A percentile compares a stretch with the other conserved stretches of the same genome.
Conservation (phyloP, 2,329 filamentous ascomycete species). For the Cordyceps tenuipes region DNA sequence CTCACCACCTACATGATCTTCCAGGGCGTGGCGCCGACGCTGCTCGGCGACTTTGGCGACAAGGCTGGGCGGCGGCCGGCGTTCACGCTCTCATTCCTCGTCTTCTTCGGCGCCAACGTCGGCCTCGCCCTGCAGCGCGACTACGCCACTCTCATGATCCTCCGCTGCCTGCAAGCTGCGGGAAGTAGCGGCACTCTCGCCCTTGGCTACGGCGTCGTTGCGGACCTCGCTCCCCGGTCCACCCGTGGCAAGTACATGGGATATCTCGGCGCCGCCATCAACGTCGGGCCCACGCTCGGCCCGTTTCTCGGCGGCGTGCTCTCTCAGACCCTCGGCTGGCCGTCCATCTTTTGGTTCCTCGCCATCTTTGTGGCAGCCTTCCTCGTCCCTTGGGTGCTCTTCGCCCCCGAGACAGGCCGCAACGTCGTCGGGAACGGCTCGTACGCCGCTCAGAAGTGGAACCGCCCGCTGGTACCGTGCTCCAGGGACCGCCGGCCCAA, state of each 20-base stretch:
- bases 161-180: conserved; percentile 54
- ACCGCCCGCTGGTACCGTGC: conserved; percentile 47
- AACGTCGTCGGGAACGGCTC: conserved; percentile 57
- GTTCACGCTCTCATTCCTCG: conserved; percentile 47
- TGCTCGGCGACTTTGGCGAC: conserved; percentile 56
- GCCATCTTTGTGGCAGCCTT: conserved; percentile 44
- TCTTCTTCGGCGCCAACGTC: conserved; percentile 52
- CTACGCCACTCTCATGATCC: conserved; percentile 49
- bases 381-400: conserved; percentile 45
- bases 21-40: conserved; percentile 51
- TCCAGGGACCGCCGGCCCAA: conserved; percentile 27
- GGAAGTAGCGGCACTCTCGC: conserved; percentile 64
- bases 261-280: conserved; percentile 50
- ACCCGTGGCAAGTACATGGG: conserved; percentile 70
- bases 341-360: conserved; percentile 63
- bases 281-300: conserved; percentile 46
- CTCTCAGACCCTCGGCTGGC: conserved; percentile 56
- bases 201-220: conserved; percentile 61
- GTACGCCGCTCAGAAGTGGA: conserved; percentile 48
- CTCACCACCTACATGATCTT: conserved; percentile 56
- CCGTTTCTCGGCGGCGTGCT: conserved; percentile 59
- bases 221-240: conserved; percentile 59
- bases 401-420: conserved; percentile 52
- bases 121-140: conserved; percentile 50
- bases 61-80: conserved; percentile 52